Base-by-base conservation (phyloP, 352 stramenopile species). In the Phytophthora nicotianae region DNA sequence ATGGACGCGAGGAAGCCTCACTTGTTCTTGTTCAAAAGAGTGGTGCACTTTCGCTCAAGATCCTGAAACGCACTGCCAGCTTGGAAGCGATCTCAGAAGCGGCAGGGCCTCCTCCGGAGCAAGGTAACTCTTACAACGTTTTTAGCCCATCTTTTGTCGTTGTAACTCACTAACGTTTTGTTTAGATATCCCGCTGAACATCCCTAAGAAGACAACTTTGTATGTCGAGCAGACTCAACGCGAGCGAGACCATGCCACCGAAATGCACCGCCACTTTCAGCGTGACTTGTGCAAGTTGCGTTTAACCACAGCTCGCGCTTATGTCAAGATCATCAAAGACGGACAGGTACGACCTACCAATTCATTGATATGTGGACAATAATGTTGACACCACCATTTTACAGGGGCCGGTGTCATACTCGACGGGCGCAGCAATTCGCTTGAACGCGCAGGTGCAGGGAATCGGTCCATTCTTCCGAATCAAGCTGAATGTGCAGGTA, bases 151-250 rank as follows among this genome's bases (percentile, higher is more conserved):
- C 3, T 10, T 21, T 0, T 33, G 43, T n/a, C 41, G 20, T n/a
- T n/a, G 11, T 58, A 46, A 50, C 19, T 49, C 32, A n/a, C 17
- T 17, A 2, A 11, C 33, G 48, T 47, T 16, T 27, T 52, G 26
- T 41, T 7, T 42, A 85, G 91, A 98, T 42, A 96, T 97, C 20
- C 90, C 90, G 4, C 77, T 98, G 17, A 92, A 96, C 37, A 92
- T 98, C 24, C 91, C 91, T 0, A 97, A 97, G 74, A 98, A 97
- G 50, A 98, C 92, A n/a, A 96, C 96, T 32, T 62, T 98, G 46
- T 98, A 97, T 63, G 90, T 98, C 21, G 92, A 98, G 59, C 90
- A 97, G 62, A 97, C 91, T 14, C 88, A 97, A 58, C 84, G 92
- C 7, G 91, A 97, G 61, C 81, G 90, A 23, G 86, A 97, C 48